Evolutionary conservation across 805 yeast species (phyloP).

Genomic region (Ogataea naganishii): DNA sequence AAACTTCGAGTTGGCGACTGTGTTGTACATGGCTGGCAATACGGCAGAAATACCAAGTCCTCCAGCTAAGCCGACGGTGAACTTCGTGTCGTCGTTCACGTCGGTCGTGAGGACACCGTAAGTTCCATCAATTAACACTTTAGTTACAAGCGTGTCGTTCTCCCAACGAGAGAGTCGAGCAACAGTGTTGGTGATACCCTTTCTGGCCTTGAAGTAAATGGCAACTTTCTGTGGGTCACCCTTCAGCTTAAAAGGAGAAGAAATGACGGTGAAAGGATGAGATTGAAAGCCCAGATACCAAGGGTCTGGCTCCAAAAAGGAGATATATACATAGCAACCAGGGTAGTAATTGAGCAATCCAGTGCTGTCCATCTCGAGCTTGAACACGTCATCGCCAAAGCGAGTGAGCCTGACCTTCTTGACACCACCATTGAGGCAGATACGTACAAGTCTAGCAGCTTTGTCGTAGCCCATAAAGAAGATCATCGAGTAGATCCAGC

Average conservation of each 20-base stretch:
- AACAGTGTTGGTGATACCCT: slow-evolving; percentile 40
- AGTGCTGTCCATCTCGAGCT: slow-evolving; percentile 14
- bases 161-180: slow-evolving; percentile 16
- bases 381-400: slow-evolving; percentile 7
- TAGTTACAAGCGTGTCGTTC: slow-evolving; percentile 18
- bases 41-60: slow-evolving; percentile 15
- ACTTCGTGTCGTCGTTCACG: slow-evolving; percentile 2
- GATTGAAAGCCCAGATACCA: slow-evolving; percentile 49
- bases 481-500: slow-evolving; percentile 30
- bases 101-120: slow-evolving; percentile 33
- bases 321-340: slow-evolving; percentile 46
- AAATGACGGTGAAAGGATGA: slow-evolving; percentile 58
- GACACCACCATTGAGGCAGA: slow-evolving; percentile 18
- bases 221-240: slow-evolving; percentile 19
- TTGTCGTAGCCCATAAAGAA: slow-evolving; percentile 34
- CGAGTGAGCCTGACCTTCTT: slow-evolving; percentile 7
- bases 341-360: slow-evolving; percentile 25
- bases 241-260: slow-evolving; percentile 23
- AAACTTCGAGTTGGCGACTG: too few relatives aligned
- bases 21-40: slow-evolving; percentile 8
- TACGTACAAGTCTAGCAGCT: slow-evolving; percentile 24
- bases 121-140: slow-evolving; percentile 52
- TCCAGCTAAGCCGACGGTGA: slow-evolving; percentile 12
- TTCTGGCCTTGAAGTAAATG: slow-evolving; percentile 36
- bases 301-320: slow-evolving; percentile 38